A percentile compares a stretch with the other conserved stretches of the same genome.
phyloP scores from a whole-genome alignment of 1,284 basidiomycete genomes.

The Flammula alnicola region DNA sequence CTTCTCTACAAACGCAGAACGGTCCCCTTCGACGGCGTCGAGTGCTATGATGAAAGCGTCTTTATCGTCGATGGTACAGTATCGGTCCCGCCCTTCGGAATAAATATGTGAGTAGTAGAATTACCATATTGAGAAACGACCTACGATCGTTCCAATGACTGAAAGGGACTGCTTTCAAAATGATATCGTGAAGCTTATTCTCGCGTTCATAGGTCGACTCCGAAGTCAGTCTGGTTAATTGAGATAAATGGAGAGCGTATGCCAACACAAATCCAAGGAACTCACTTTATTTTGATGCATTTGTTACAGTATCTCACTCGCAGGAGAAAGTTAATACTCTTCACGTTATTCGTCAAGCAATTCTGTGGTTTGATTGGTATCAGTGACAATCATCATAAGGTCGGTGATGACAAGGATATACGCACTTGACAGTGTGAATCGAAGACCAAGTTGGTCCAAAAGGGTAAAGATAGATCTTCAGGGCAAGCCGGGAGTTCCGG shows the following conservation, averaged over 20 bases:
- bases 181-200: slow-evolving; percentile 15
- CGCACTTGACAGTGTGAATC: slow-evolving; percentile 30
- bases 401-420: background rate
- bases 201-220: slow-evolving; percentile 10
- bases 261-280: no score
- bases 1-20: slow-evolving; percentile 15
- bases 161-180: slow-evolving; percentile 27
- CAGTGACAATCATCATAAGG: background rate
- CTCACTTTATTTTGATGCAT: slow-evolving; percentile 32
- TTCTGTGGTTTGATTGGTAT: slow-evolving; percentile 21
- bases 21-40: background rate
- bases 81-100: slow-evolving; percentile 5
- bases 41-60: slow-evolving; percentile 24
- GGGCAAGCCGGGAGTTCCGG: slow-evolving; percentile 24
- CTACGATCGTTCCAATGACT: slow-evolving; percentile 12
- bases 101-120: no score
- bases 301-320: slow-evolving; percentile 32
- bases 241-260: background rate
- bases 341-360: slow-evolving; percentile 27
- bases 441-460: slow-evolving; percentile 19
- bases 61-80: slow-evolving; percentile 21
- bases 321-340: slow-evolving; percentile 32
- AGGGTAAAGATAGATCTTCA: slow-evolving; percentile 22
- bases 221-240: slow-evolving; percentile 12
- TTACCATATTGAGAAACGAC: slow-evolving; percentile 3